Evolutionary conservation across 805 yeast species (phyloP), one percentile per base, ranked within the genome.

Genomic region (Kluyveromyces dobzhanskii): DNA sequence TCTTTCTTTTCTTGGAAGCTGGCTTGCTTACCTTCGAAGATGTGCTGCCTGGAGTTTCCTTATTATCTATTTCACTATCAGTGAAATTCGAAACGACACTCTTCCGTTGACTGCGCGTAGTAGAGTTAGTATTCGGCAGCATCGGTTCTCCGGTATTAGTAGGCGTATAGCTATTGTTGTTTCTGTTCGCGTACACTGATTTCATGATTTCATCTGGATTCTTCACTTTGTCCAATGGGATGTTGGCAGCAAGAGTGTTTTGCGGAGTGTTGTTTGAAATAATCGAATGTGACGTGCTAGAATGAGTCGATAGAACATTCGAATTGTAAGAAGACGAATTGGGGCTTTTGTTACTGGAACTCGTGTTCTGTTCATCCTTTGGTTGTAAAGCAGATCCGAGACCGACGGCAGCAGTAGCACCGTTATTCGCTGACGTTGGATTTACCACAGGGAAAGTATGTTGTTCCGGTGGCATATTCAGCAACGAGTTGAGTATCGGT

Each of bases 321-420:
- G 19, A 29, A 43, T 35, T 38, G 44, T 25, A 25, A 43, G 25
- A 39, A 44, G 17, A 27, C 30, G 30, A 28, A 43, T 18, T 36
- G 40, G 37, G 37, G 46, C 36, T 40, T 45, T 30, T 19, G 43
- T 40, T 38, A 53, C 29, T 30, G 48, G 29, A 36, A 48, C 28
- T 21, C 9, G 24, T 21, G 9, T 21, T 21, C 24, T 6, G 9
- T 21, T 21, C 24, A 21, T 21, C 24, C 16, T 27, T 27, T 11
- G 30, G n/a, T 12, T 12, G 16, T 24, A 24, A 12, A 9, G 9
- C 11, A 9, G 27, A 24, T 24, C 11, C 11, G 12, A 24, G 9
- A 12, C 27, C 27, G 12, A 9, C 27, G 12, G 27, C 27, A 9
- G 12, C 27, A 9, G 27, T 9, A n/a, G n/a, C n/a, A n/a, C n/a